Percentiles rank a stretch among this genome's conserved stretches.
Evolutionary conservation across 2,329 filamentous ascomycete genomes (phyloP).

Genomic region (Verticillium klebahnii): DNA sequence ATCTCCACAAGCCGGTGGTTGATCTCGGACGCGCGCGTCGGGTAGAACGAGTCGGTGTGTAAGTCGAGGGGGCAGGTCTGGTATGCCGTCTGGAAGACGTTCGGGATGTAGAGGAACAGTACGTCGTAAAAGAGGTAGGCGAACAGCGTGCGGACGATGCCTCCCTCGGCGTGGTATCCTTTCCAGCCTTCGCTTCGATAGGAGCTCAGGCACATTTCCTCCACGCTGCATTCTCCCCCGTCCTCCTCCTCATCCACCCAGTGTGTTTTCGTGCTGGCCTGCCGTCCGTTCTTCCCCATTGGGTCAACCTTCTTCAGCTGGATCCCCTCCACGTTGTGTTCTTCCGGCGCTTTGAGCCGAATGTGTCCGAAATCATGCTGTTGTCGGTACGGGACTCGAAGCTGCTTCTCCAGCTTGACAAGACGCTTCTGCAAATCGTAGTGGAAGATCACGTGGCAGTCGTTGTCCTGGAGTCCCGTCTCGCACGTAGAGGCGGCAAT

Average conservation of each 20-base stretch:
- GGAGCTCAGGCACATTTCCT: conserved; percentile 87
- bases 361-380: conserved; percentile 94
- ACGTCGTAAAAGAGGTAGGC: conserved; percentile 91
- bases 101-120: conserved; percentile 87
- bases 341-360: conserved; percentile 66
- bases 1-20: conserved; percentile 83
- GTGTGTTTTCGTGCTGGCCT: conserved; percentile 65
- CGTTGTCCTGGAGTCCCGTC: conserved; percentile 75
- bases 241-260: conserved; percentile 78
- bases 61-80: conserved; percentile 92
- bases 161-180: conserved; percentile 89
- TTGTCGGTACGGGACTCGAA: conserved; percentile 76
- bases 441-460: conserved; percentile 90
- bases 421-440: conserved; percentile 92
- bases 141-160: conserved; percentile 86
- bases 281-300: conserved; percentile 31
- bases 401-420: conserved; percentile 79
- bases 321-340: conserved; percentile 72
- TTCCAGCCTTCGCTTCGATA: conserved; percentile 86
- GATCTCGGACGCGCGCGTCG: conserved; percentile 80
- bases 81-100: conserved; percentile 94
- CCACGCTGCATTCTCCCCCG: conserved; percentile 75
- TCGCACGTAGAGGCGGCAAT: conserved; percentile 79
- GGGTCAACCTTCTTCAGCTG: conserved; percentile 61
- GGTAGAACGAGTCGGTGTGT: conserved; percentile 89